Percentiles rank a stretch among this genome's conserved stretches.
phyloP scores from a whole-genome alignment of 176 grass and related monocot species.

The Oropetium thomaeum region DNA sequence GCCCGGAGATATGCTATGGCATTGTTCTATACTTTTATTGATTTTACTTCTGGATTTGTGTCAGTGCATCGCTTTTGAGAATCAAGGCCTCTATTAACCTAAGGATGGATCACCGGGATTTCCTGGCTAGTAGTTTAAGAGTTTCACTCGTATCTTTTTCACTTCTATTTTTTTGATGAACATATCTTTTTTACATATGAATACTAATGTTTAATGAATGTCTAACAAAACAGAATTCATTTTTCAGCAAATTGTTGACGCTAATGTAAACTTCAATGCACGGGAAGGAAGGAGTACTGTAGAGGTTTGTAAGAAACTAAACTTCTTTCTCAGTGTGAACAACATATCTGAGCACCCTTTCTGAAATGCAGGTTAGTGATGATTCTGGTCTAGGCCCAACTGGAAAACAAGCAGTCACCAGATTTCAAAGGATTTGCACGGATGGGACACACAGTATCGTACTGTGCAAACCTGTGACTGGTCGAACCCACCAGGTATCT shows the following conservation, averaged over 20 bases:
- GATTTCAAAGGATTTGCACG: slow-evolving; percentile 73
- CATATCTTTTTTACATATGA: too few species aligned
- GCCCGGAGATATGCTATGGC: too few species aligned
- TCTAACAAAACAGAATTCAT: not conserved
- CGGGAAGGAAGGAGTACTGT: slow-evolving; percentile 80
- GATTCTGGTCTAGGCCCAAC: slow-evolving; percentile 39
- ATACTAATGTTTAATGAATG: not conserved
- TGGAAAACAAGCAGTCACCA: slow-evolving; percentile 87
- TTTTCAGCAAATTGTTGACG: slow-evolving; percentile 84
- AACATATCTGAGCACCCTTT: slow-evolving; percentile 4
- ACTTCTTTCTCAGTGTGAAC: not conserved
- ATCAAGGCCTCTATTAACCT: too few species aligned
- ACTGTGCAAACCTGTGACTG: slow-evolving; percentile 91
- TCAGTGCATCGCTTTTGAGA: too few species aligned
- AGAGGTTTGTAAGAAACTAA: slow-evolving; percentile 54
- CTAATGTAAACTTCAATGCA: slow-evolving; percentile 88
- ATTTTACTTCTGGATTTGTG: too few species aligned
- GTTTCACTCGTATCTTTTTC: slow-evolving; percentile 15
- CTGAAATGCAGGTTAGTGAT: slow-evolving; percentile 49
- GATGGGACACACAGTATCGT: slow-evolving; percentile 74
- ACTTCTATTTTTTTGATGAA: not conserved
- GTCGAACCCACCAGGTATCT: slow-evolving; percentile 94
- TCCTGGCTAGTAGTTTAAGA: not conserved
- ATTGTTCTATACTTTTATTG: too few species aligned
- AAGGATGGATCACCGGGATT: too few species aligned